Conservation (phyloP, 768 basidiomycete genomes). For the Chalciporus pseudorubinellus region DNA sequence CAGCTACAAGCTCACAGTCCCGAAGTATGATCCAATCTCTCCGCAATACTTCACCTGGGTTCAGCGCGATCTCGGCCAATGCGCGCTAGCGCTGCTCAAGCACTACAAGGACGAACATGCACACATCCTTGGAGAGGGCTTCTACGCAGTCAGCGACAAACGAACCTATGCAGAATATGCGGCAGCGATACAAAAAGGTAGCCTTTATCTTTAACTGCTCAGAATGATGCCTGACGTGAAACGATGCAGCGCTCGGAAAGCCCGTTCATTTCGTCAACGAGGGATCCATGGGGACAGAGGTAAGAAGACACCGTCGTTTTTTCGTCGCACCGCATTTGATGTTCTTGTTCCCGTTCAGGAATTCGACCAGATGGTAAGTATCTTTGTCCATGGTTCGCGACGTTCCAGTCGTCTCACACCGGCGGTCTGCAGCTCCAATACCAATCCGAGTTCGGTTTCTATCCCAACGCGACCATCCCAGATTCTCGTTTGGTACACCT, state of each 20-base stretch:
- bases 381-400: too few relatives aligned
- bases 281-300: conserved; percentile 17
- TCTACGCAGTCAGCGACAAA: conserved; percentile 26
- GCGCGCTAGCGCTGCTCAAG: conserved; percentile 21
- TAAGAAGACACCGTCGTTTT: not conserved
- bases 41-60: conserved; percentile 24
- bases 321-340: not conserved
- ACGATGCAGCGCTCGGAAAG: conserved; percentile 22
- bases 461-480: conserved; percentile 15
- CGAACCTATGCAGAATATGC: conserved; percentile 16
- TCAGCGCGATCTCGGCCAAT: conserved; percentile 24
- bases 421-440: too few relatives aligned
- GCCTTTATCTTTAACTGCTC: not conserved
- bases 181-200: conserved; percentile 18
- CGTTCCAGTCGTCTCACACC: too few relatives aligned
- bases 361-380: conserved; percentile 26
- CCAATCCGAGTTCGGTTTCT: conserved; percentile 27
- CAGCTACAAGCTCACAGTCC: conserved; percentile 19
- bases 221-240: not conserved
- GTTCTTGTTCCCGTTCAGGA: conserved; percentile 5
- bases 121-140: conserved; percentile 19
- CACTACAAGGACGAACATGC: conserved; percentile 22
- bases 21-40: conserved; percentile 17
- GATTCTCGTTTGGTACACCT: conserved; percentile 27
- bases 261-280: conserved; percentile 24